Evolutionary conservation across 176 grass and related monocot genomes (phyloP).

Genomic region (Chrysopogon serrulatus): DNA sequence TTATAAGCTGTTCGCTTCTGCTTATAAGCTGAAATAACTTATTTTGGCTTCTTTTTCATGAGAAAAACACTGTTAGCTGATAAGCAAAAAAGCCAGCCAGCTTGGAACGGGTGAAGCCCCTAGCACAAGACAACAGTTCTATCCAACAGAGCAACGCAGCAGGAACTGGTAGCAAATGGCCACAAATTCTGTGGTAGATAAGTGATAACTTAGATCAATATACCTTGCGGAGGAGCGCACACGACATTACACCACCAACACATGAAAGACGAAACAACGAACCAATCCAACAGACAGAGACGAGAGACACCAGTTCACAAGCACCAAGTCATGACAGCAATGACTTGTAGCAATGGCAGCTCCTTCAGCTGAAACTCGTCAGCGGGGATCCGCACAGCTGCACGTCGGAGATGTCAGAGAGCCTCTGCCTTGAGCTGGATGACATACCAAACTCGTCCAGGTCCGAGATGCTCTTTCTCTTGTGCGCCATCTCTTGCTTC

Average conservation of each 20-base stretch:
- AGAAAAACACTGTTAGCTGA: too few species aligned
- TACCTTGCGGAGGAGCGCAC: not conserved
- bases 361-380: slow-evolving; percentile 51
- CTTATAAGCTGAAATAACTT: too few species aligned
- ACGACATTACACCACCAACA: not conserved
- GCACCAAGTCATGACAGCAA: slow-evolving; percentile 12
- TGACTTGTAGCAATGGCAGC: not conserved
- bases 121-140: not conserved
- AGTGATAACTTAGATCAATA: not conserved
- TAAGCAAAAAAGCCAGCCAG: too few species aligned
- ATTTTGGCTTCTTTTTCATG: too few species aligned
- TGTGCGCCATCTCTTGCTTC: slow-evolving; percentile 43
- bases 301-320: not conserved
- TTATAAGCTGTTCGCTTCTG: too few species aligned
- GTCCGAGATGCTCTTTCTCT: slow-evolving; percentile 76
- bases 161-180: not conserved
- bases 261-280: not conserved
- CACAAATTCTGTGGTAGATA: slow-evolving; percentile 27
- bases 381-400: slow-evolving; percentile 69
- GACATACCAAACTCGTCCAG: slow-evolving; percentile 66
- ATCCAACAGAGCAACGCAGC: not conserved
- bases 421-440: slow-evolving; percentile 62
- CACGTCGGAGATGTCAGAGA: slow-evolving; percentile 81
- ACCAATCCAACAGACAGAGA: not conserved
- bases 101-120: too few species aligned